Conservation (phyloP, 441 rosid genomes). For the Kokia cookei region DNA sequence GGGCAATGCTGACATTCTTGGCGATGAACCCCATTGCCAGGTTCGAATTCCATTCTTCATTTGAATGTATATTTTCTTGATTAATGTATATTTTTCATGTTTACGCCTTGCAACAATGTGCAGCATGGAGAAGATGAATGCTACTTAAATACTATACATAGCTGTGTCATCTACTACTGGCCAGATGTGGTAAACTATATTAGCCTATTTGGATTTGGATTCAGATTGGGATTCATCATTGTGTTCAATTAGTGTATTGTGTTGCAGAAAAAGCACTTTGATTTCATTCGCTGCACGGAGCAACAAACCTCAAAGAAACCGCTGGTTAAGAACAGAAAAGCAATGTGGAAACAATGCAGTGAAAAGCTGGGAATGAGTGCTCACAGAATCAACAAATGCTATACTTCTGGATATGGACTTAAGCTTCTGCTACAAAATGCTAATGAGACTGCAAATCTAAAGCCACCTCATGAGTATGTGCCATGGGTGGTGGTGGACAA, state of each 20-base stretch:
- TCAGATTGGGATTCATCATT: not conserved
- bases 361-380: conserved; percentile 12
- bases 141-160: conserved; percentile 37
- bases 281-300: conserved; percentile 42
- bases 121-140: conserved; percentile 58
- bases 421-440: conserved; percentile 36
- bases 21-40: conserved; percentile 11
- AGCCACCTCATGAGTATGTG: conserved; percentile 43
- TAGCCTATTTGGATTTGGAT: not conserved
- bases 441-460: conserved; percentile 47
- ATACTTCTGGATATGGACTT: conserved; percentile 23
- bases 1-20: conserved; percentile 26
- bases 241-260: not conserved
- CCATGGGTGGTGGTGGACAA: conserved; percentile 68
- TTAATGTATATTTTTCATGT: not conserved
- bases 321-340: not conserved
- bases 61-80: not conserved
- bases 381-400: conserved; percentile 27
- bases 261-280: conserved; percentile 36
- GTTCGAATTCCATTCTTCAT: conserved; percentile 24
- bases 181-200: conserved; percentile 26
- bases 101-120: not conserved
- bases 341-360: conserved; percentile 32
- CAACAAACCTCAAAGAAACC: not conserved
- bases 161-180: conserved; percentile 35